A percentile compares a stretch with the other conserved stretches of the same genome.
phyloP scores from a whole-genome alignment of 1,284 basidiomycete genomes.

The Phellinidium pouzarii region DNA sequence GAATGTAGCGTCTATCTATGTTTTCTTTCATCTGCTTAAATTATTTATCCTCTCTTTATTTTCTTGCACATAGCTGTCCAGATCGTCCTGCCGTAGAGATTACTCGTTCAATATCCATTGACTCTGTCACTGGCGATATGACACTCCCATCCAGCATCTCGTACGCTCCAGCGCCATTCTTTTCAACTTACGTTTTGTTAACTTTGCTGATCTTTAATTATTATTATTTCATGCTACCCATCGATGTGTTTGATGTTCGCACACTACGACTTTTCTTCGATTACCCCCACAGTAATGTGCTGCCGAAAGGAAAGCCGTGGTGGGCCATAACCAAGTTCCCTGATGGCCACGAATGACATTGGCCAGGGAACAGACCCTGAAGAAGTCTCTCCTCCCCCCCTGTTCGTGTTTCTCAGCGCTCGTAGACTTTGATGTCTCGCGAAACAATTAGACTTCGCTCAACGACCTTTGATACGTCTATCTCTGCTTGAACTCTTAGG shows the following conservation, averaged over 20 bases:
- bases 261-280: neutral
- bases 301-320: slow-evolving; percentile 48
- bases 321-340: slow-evolving; percentile 31
- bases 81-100: slow-evolving; percentile 62
- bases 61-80: slow-evolving; percentile 43
- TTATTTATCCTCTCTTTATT: slow-evolving; percentile 4
- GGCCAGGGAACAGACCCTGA: neutral
- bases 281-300: slow-evolving; percentile 17
- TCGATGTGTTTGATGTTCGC: neutral
- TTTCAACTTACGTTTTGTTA: neutral
- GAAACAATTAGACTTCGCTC: neutral
- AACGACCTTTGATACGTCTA: neutral
- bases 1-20: no score
- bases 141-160: slow-evolving; percentile 41
- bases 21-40: neutral
- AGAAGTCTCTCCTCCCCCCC: neutral
- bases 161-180: slow-evolving; percentile 29
- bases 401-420: neutral
- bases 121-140: slow-evolving; percentile 57
- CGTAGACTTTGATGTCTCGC: neutral
- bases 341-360: neutral
- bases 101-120: slow-evolving; percentile 50
- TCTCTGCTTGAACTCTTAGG: neutral
- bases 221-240: no score
- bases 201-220: no score